These are phyloP conservation scores for Fusarium burgessii DNA, from an alignment of 2,329 filamentous ascomycete genomes.

Conservation along the genomic window DNA sequence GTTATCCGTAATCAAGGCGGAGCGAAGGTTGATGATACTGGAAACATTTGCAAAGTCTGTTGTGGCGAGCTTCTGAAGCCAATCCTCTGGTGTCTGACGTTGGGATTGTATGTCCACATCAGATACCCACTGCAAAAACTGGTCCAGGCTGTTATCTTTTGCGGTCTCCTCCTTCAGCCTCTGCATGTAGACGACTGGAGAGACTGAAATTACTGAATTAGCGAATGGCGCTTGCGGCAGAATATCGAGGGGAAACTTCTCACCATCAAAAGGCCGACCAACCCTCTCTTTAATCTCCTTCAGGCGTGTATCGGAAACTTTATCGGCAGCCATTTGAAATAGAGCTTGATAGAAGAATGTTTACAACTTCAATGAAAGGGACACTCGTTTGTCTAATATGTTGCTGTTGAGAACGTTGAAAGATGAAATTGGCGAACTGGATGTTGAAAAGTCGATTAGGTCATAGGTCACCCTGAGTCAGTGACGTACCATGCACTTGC, in stretches of 20 bases:
- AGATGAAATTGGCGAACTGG: too few relatives aligned
- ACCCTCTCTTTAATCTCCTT: not conserved
- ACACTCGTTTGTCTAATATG: not conserved
- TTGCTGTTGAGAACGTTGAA: not conserved
- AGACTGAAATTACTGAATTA: not conserved
- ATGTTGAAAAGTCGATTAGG: rapidly evolving
- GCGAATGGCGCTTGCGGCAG: rapidly evolving
- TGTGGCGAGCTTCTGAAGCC: not conserved
- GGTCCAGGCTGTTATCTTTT: not conserved
- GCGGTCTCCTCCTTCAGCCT: not conserved
- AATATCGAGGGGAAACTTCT: rapidly evolving
- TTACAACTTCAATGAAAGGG: not conserved
- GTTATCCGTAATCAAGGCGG: rapidly evolving
- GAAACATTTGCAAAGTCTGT: not conserved
- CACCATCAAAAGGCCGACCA: not conserved
- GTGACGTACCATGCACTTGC: not conserved
- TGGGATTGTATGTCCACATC: not conserved
- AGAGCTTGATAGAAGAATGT: not conserved
- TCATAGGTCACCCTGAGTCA: not conserved
- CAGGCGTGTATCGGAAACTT: rapidly evolving
- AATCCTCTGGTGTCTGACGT: not conserved
- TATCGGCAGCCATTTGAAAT: not conserved
- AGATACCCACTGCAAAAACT: not conserved
- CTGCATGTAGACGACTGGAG: not conserved
- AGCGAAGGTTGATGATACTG: not conserved